These are phyloP conservation scores for Zoysia matrella DNA, from an alignment of 202 grass and related monocot genomes.

Conservation along the genomic window DNA sequence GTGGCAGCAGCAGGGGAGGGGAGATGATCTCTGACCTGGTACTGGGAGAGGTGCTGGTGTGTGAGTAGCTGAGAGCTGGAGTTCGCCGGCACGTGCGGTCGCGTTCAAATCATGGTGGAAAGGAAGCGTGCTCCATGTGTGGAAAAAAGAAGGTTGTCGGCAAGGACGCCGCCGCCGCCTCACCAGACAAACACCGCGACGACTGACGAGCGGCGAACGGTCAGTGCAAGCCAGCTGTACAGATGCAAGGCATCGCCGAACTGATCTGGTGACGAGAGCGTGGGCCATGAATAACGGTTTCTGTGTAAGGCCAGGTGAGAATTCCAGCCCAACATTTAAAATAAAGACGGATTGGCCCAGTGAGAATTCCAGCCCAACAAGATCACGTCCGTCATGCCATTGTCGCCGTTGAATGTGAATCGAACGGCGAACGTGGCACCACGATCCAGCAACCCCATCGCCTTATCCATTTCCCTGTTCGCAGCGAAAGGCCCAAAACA, in stretches of 20 bases:
- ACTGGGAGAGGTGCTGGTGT: no score
- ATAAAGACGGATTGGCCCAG: background rate
- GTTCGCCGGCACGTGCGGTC: background rate
- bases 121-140: no score
- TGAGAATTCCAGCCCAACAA: no score
- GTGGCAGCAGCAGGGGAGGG: background rate
- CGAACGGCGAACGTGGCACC: background rate
- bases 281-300: no score
- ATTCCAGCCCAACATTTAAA: background rate
- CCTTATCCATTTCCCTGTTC: conserved; percentile 35
- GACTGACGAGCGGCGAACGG: no score
- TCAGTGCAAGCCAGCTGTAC: no score
- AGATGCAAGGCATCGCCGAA: no score
- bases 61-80: background rate
- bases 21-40: background rate
- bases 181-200: no score
- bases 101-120: background rate
- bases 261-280: no score
- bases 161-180: no score
- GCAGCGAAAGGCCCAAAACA: background rate
- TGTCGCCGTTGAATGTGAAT: background rate
- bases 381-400: background rate
- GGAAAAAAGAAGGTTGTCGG: no score
- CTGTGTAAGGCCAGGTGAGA: background rate
- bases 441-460: conserved; percentile 46